Conservation (phyloP, 352 stramenopile genomes). For the Pythium rishiriense region DNA sequence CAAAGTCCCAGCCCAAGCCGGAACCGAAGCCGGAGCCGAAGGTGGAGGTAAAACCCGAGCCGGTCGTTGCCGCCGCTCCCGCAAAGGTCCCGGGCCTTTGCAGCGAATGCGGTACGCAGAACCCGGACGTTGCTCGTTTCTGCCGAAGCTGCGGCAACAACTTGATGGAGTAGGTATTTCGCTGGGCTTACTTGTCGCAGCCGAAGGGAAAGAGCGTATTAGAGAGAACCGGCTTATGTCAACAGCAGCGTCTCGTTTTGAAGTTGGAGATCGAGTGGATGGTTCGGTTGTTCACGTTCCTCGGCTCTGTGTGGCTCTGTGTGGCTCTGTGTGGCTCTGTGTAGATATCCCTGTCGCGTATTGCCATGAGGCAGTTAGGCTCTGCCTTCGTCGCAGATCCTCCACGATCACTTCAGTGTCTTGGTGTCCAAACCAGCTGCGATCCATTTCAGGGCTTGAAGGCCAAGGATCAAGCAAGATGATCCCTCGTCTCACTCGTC, state of each 20-base stretch:
- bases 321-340: too few relatives aligned
- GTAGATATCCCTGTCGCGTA: not conserved
- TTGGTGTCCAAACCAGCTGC: not conserved
- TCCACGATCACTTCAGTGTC: not conserved
- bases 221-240: constrained; percentile 11
- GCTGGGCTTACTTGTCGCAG: constrained; percentile 12
- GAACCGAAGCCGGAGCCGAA: constrained; percentile 25
- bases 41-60: constrained; percentile 1
- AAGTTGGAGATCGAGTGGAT: constrained; percentile 10
- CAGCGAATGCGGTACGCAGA: constrained; percentile 69
- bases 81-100: constrained; percentile 54
- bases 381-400: constrained; percentile 9
- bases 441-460: not conserved
- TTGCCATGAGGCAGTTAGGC: not conserved
- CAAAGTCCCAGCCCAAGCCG: constrained; percentile 25
- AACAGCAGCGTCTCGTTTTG: constrained; percentile 12
- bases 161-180: constrained; percentile 48
- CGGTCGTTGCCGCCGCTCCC: constrained; percentile 8
- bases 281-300: not conserved
- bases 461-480: constrained; percentile 3
- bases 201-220: constrained; percentile 13
- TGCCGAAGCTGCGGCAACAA: constrained; percentile 81
- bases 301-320: too few relatives aligned
- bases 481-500: constrained; percentile 15
- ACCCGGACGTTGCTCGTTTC: constrained; percentile 73